Evolutionary conservation across 2,329 filamentous ascomycete species (phyloP).

Genomic region (Fusarium albidum): DNA sequence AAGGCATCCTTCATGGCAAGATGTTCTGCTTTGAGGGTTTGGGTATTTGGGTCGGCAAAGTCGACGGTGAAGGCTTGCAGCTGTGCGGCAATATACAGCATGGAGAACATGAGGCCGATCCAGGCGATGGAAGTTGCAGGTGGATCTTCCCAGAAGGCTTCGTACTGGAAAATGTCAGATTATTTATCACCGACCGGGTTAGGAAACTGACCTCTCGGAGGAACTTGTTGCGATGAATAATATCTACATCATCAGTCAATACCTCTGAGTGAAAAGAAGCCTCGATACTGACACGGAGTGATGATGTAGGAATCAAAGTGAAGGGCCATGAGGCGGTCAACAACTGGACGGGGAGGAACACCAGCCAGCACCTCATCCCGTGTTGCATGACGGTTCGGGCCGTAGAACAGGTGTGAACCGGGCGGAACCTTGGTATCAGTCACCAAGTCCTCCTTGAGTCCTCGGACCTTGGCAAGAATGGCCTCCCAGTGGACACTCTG

Average conservation of each 20-base stretch:
- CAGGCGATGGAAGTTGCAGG: constrained; percentile 18
- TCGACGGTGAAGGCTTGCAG: constrained; percentile 18
- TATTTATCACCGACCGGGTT: not conserved
- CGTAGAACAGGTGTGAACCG: constrained; percentile 28
- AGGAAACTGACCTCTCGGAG: constrained; percentile 24
- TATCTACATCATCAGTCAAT: constrained; percentile 20
- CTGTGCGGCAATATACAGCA: constrained; percentile 23
- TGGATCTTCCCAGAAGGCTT: constrained; percentile 21
- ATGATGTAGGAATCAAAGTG: constrained; percentile 26
- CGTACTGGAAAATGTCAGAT: constrained; percentile 25
- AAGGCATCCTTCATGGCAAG: constrained; percentile 22
- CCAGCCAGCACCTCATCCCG: constrained; percentile 20
- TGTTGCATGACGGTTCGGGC: constrained; percentile 21
- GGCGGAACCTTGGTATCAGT: constrained; percentile 9
- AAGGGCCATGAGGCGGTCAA: constrained; percentile 25
- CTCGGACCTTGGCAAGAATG: constrained; percentile 25
- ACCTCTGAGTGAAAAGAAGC: constrained; percentile 1
- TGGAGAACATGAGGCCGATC: constrained; percentile 27
- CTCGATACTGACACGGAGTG: constrained; percentile 20
- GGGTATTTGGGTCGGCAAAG: constrained; percentile 5
- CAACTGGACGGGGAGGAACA: constrained; percentile 25
- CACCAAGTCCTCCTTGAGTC: constrained; percentile 24
- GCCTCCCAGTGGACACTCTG: constrained; percentile 27
- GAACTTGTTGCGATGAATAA: constrained; percentile 24
- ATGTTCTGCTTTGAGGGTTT: constrained; percentile 18